These are phyloP conservation scores for Dendrobium officinale DNA, from an alignment of 106 monocot species.

Conservation along the genomic window DNA sequence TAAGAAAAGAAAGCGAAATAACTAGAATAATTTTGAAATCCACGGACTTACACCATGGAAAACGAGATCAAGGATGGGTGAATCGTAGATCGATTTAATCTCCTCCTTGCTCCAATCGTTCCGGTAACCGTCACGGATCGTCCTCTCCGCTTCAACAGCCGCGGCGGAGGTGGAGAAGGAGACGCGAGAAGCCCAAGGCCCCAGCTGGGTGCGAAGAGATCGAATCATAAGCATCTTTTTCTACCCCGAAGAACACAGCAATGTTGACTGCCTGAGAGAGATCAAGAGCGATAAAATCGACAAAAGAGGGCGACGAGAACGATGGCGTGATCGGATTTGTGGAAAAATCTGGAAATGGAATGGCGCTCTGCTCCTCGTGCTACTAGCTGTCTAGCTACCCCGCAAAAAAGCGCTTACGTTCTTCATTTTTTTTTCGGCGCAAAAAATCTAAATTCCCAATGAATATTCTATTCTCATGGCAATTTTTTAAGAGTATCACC, in stretches of 20 bases:
- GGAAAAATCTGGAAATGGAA: background rate
- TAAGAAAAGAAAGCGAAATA: background rate
- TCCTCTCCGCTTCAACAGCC: conserved; percentile 65
- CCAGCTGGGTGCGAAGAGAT: background rate
- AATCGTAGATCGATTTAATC: conserved; percentile 83
- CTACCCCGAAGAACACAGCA: background rate
- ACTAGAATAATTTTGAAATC: background rate
- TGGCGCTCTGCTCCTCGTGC: background rate
- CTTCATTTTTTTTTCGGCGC: no score
- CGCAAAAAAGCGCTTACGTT: no score
- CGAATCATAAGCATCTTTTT: conserved; percentile 1
- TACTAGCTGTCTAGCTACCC: background rate
- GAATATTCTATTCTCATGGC: no score
- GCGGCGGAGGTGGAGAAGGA: conserved; percentile 35
- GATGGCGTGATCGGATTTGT: background rate
- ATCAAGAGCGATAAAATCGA: background rate
- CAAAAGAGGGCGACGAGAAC: background rate
- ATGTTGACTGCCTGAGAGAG: background rate
- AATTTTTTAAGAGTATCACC: no score
- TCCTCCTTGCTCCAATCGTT: conserved; percentile 78
- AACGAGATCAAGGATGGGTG: conserved; percentile 89
- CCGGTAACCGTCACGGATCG: conserved; percentile 77
- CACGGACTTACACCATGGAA: conserved; percentile 62
- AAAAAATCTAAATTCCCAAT: no score
- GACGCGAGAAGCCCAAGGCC: background rate